A percentile compares a stretch with the other conserved stretches of the same genome.
phyloP scores from a whole-genome alignment of 371 early-diverging fungal species.

The Nematocida ausubeli region DNA sequence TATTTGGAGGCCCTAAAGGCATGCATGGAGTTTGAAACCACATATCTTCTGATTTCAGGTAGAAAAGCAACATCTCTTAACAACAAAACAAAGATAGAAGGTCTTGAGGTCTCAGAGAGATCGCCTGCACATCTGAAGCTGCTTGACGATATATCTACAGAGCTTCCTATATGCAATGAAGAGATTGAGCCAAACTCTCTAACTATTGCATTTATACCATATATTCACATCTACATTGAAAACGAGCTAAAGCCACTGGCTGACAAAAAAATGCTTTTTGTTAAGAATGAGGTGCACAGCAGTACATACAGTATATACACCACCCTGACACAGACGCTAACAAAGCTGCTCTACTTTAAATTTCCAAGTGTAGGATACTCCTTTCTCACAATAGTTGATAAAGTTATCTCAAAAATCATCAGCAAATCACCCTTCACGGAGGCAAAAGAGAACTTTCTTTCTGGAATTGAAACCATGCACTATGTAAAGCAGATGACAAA shows the following conservation, averaged over 20 bases:
- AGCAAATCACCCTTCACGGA: slow-evolving; percentile 18
- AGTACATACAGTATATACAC: slow-evolving; percentile 39
- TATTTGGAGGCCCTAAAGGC: slow-evolving; percentile 8
- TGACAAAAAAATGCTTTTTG: slow-evolving; percentile 1
- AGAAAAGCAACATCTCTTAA: not conserved
- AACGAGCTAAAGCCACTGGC: slow-evolving; percentile 2
- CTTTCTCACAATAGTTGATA: slow-evolving; percentile 34
- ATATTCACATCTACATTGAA: slow-evolving; percentile 41
- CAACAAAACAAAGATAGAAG: slow-evolving; percentile 4
- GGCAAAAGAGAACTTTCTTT: slow-evolving; percentile 32
- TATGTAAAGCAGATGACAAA: slow-evolving; percentile 23
- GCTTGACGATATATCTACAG: slow-evolving; percentile 49
- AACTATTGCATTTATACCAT: slow-evolving; percentile 36
- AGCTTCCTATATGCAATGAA: slow-evolving; percentile 30
- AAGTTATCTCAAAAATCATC: slow-evolving; percentile 16
- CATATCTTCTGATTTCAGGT: slow-evolving; percentile 3
- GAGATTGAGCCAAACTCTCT: slow-evolving; percentile 34
- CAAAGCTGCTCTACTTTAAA: slow-evolving; percentile 43
- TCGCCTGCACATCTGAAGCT: slow-evolving; percentile 32
- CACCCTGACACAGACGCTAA: slow-evolving; percentile 8
- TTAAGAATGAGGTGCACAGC: slow-evolving; percentile 5
- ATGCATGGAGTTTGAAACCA: slow-evolving; percentile 50
- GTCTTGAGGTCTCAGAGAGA: slow-evolving; percentile 21
- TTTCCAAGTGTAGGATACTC: slow-evolving; percentile 44
- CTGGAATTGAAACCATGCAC: slow-evolving; percentile 40